Evolutionary conservation across 1,284 basidiomycete species (phyloP).

Genomic region (Cystobasidium slooffiae): DNA sequence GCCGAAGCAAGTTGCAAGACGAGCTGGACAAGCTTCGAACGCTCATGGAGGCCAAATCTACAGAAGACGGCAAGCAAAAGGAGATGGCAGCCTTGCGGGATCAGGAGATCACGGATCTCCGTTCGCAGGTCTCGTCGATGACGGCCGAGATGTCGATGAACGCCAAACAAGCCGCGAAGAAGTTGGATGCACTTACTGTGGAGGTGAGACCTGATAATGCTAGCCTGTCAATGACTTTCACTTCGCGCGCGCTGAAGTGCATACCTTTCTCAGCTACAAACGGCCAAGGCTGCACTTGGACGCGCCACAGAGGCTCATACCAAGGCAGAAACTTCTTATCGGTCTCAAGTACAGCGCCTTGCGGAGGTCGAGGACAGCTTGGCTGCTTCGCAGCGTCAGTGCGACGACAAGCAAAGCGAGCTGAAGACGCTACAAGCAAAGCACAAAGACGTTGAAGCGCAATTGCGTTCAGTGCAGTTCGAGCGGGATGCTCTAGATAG

Average conservation of each 20-base stretch:
- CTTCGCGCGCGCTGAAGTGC: no score
- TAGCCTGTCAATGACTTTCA: not conserved
- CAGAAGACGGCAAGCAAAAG: conserved; percentile 79
- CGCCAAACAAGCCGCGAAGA: conserved; percentile 55
- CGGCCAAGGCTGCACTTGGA: no score
- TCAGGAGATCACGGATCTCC: conserved; percentile 74
- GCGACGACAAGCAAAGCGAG: conserved; percentile 67
- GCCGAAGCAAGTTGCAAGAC: conserved; percentile 60
- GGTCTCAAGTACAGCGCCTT: conserved; percentile 19
- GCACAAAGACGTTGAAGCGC: conserved; percentile 71
- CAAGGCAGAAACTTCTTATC: conserved; percentile 52
- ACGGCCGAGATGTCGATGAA: conserved; percentile 48
- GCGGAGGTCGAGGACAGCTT: not conserved
- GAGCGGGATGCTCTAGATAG: conserved; percentile 70
- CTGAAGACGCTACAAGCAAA: conserved; percentile 72
- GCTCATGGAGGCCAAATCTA: conserved; percentile 79
- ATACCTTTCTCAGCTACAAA: no score
- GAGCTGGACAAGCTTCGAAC: conserved; percentile 85
- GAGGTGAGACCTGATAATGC: conserved; percentile 50
- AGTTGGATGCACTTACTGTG: conserved; percentile 58
- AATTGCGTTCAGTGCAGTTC: conserved; percentile 58
- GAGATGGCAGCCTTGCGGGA: conserved; percentile 88
- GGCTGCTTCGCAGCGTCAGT: not conserved
- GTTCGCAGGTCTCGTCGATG: conserved; percentile 65
- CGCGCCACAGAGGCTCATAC: conserved; percentile 53